Evolutionary conservation across 331 rosid genomes (phyloP).

Genomic region (Arachis monticola): DNA sequence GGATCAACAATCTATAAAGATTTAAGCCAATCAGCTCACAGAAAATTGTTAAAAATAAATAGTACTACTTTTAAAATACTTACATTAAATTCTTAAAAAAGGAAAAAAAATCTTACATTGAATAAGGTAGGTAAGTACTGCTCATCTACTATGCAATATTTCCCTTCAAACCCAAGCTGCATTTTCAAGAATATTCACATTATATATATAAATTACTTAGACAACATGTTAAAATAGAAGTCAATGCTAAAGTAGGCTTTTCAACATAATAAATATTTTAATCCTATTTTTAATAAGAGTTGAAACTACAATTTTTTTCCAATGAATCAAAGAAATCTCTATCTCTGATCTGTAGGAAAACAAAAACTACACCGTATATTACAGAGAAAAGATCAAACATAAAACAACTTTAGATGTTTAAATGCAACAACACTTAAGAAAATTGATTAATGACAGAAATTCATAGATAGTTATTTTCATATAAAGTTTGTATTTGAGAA

Average conservation of each 20-base stretch:
- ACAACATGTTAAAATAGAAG: constrained; percentile 14
- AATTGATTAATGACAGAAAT: neutral
- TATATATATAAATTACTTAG: neutral
- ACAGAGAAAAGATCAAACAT: too few relatives aligned
- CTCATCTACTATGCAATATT: constrained; percentile 94
- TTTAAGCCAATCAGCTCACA: constrained; percentile 26
- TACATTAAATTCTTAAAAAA: neutral
- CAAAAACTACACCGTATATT: too few relatives aligned
- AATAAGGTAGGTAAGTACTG: constrained; percentile 96
- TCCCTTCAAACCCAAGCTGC: constrained; percentile 92
- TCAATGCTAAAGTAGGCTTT: constrained; percentile 4
- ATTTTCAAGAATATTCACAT: constrained; percentile 42
- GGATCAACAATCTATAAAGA: constrained; percentile 75
- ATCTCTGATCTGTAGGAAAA: too few relatives aligned
- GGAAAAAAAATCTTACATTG: constrained; percentile 53
- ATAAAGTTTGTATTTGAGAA: too few relatives aligned
- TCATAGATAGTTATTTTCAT: neutral
- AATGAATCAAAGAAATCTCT: too few relatives aligned
- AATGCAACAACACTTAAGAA: neutral
- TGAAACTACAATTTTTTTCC: too few relatives aligned
- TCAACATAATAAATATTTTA: neutral
- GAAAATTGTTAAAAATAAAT: constrained; percentile 1
- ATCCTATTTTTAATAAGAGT: too few relatives aligned
- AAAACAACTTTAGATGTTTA: too few relatives aligned
- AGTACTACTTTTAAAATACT: neutral